Conservation (phyloP, 768 basidiomycete species). For the Austroboletus eburneus region DNA sequence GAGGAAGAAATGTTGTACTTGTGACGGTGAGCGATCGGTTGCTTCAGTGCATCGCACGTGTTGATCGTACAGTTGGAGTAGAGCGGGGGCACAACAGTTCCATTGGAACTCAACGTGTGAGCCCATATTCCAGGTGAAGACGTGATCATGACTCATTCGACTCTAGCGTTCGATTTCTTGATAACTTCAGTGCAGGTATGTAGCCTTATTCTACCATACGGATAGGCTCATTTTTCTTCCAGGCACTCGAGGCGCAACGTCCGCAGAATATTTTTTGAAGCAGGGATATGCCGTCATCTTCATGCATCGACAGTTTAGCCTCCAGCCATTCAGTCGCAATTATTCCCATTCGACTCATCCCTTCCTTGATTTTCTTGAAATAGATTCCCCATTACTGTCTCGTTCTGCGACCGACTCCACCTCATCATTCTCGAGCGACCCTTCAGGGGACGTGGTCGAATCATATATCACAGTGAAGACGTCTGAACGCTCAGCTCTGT, state of each 20-base stretch:
- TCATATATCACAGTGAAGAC: constrained; percentile 63
- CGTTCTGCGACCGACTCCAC: constrained; percentile 16
- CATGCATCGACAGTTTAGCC: constrained; percentile 96
- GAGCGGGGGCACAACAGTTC: constrained; percentile 99
- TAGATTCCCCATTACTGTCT: too few species aligned
- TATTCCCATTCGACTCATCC: constrained; percentile 98
- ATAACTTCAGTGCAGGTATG: constrained; percentile 96
- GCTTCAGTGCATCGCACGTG: constrained; percentile 1
- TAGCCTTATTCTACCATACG: not conserved
- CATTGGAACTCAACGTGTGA: constrained; percentile 98
- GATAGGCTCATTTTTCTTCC: constrained; percentile 2
- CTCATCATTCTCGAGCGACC: constrained; percentile 30
- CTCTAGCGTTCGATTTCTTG: constrained; percentile 90
- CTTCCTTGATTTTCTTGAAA: constrained; percentile 91
- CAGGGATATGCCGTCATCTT: constrained; percentile 97
- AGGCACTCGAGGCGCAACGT: constrained; percentile 96
- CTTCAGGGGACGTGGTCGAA: constrained; percentile 18
- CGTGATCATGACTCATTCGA: constrained; percentile 13
- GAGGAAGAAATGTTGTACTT: constrained; percentile 77
- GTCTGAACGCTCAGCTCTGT: constrained; percentile 57
- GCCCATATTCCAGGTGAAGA: constrained; percentile 30
- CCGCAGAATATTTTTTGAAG: constrained; percentile 95
- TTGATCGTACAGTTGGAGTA: constrained; percentile 31
- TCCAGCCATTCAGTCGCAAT: constrained; percentile 95
- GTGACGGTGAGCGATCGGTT: constrained; percentile 80